Percentiles rank a stretch among this genome's conserved stretches.
phyloP scores from a whole-genome alignment of 768 basidiomycete genomes.

The Amanita jacksonii region DNA sequence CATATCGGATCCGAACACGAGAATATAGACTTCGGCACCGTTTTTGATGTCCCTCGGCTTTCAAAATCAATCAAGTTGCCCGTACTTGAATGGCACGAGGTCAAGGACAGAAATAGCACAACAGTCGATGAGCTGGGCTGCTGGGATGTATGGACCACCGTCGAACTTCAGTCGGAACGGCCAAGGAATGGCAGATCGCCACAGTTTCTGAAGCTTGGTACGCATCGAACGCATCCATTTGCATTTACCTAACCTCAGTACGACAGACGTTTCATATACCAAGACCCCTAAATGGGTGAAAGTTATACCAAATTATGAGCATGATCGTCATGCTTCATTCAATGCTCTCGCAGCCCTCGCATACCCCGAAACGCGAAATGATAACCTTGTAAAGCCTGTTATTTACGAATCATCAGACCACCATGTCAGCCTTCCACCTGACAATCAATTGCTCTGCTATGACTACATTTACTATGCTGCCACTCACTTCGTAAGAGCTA shows the following conservation, averaged over 20 bases:
- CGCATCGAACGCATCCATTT: slow-evolving; percentile 11
- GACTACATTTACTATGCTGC: slow-evolving; percentile 44
- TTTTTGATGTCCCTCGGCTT: slow-evolving; percentile 51
- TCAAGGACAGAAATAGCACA: slow-evolving; percentile 38
- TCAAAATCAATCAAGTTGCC: slow-evolving; percentile 32
- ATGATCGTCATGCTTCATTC: slow-evolving; percentile 36
- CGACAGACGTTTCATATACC: slow-evolving; percentile 45
- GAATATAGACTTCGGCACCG: slow-evolving; percentile 45
- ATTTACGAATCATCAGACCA: slow-evolving; percentile 25
- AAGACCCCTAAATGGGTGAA: slow-evolving; percentile 39
- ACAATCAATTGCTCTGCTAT: slow-evolving; percentile 41
- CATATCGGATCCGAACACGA: slow-evolving; percentile 42
- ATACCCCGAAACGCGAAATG: slow-evolving; percentile 33
- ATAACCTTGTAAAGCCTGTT: slow-evolving; percentile 28
- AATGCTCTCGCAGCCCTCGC: slow-evolving; percentile 37
- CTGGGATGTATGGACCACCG: slow-evolving; percentile 43
- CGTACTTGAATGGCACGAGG: slow-evolving; percentile 54
- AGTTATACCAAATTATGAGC: slow-evolving; percentile 32
- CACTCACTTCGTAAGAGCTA: slow-evolving; percentile 31
- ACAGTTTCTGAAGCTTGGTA: slow-evolving; percentile 33
- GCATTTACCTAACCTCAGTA: not conserved
- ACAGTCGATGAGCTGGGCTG: slow-evolving; percentile 42
- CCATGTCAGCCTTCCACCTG: slow-evolving; percentile 36
- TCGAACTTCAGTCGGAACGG: slow-evolving; percentile 27
- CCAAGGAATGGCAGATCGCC: slow-evolving; percentile 31